phyloP scores from a whole-genome alignment of 2,329 filamentous ascomycete genomes.

The Epichloe scottii region DNA sequence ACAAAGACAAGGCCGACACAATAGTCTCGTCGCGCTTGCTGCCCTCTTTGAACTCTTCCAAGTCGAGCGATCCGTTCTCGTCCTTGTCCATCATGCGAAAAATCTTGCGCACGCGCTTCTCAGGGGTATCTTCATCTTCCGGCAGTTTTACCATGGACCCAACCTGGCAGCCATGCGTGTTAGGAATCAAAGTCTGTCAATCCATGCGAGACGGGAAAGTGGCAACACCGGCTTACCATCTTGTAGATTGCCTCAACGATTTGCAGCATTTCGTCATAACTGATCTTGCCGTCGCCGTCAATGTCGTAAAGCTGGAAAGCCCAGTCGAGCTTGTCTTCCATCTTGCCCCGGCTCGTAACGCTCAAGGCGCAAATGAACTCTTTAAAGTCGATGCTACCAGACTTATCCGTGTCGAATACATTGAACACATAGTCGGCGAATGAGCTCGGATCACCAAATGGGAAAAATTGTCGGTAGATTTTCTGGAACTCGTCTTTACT shows the following conservation, averaged over 20 bases:
- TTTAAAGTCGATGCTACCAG: conserved; percentile 96
- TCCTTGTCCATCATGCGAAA: conserved; percentile 99
- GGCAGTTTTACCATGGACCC: conserved; percentile 98
- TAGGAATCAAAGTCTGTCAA: not conserved
- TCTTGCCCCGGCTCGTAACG: conserved; percentile 92
- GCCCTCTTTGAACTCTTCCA: conserved; percentile 98
- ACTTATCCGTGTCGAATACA: conserved; percentile 96
- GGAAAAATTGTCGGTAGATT: conserved; percentile 99
- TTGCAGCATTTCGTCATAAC: conserved; percentile 96
- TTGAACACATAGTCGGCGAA: conserved; percentile 99
- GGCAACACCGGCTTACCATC: conserved; percentile 54
- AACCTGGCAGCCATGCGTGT: conserved; percentile 44
- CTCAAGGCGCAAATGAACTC: conserved; percentile 98
- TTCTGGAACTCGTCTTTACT: conserved; percentile 99
- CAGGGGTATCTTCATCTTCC: conserved; percentile 95
- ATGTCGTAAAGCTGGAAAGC: conserved; percentile 99
- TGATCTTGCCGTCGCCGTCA: conserved; percentile 97
- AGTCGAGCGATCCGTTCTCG: conserved; percentile 91
- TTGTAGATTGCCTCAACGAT: conserved; percentile 99
- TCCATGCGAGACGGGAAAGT: not conserved
- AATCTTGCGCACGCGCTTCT: conserved; percentile 96
- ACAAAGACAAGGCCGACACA: conserved; percentile 88
- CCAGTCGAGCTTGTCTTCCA: conserved; percentile 99
- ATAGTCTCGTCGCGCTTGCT: conserved; percentile 99
- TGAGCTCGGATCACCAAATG: conserved; percentile 90